phyloP scores from a whole-genome alignment of 2,329 filamentous ascomycete genomes.

The Fusarium robinianum region DNA sequence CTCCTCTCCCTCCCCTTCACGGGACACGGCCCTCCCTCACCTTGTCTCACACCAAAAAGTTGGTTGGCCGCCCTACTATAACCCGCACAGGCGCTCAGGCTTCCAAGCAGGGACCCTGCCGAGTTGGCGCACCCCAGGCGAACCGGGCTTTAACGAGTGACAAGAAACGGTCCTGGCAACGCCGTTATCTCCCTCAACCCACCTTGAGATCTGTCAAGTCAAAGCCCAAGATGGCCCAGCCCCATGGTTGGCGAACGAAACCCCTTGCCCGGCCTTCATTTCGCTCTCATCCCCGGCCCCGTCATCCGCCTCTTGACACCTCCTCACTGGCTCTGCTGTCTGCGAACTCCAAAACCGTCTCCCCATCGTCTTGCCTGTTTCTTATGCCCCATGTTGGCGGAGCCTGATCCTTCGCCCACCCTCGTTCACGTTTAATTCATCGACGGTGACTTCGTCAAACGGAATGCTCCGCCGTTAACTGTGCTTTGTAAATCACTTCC shows the following conservation, averaged over 20 bases:
- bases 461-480: conserved; percentile 31
- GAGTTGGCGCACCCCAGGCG: conserved; percentile 13
- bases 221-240: conserved; percentile 35
- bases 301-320: conserved; percentile 37
- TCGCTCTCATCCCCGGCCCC: conserved; percentile 37
- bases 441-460: conserved; percentile 31
- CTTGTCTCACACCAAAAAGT: conserved; percentile 17
- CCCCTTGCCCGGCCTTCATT: conserved; percentile 36
- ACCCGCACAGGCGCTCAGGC: too few relatives aligned
- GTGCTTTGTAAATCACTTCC: conserved; percentile 23
- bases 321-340: conserved; percentile 31
- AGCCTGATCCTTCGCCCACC: conserved; percentile 37
- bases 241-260: conserved; percentile 34
- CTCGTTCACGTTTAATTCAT: conserved; percentile 37
- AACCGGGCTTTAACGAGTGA: conserved; percentile 8
- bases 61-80: conserved; percentile 16
- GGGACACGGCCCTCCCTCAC: conserved; percentile 30
- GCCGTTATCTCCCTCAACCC: conserved; percentile 30
- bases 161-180: conserved; percentile 21
- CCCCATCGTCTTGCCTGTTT: conserved; percentile 34
- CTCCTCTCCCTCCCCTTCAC: conserved; percentile 13
- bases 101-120: too few relatives aligned
- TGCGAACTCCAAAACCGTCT: conserved; percentile 32
- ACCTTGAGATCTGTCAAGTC: conserved; percentile 34
- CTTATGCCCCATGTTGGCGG: conserved; percentile 31